Conservation (phyloP, 2,329 filamentous ascomycete species). For the Aspergillus udagawae region DNA sequence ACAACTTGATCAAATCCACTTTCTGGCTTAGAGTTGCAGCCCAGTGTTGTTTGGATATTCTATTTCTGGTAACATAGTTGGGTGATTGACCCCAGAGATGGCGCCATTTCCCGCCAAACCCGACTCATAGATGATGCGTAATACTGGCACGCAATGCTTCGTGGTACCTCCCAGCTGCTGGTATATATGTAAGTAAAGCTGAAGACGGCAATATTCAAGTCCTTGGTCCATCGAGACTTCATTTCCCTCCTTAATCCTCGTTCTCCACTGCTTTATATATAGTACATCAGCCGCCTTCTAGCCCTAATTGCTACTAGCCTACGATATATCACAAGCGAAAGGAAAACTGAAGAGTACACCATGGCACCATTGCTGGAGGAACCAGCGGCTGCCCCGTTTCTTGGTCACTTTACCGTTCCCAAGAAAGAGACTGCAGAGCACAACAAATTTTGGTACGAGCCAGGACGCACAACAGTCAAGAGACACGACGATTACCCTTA, state of each 20-base stretch:
- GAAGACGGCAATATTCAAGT: not conserved
- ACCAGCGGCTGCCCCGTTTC: slow-evolving; percentile 12
- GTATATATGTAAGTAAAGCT: not conserved
- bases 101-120: slow-evolving; percentile 25
- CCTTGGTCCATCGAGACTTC: not conserved
- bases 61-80: slow-evolving; percentile 3
- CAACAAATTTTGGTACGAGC: slow-evolving; percentile 42
- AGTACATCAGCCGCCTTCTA: slow-evolving; percentile 1
- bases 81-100: slow-evolving; percentile 26
- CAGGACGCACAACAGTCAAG: slow-evolving; percentile 46
- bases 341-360: not conserved
- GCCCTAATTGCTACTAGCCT: not conserved
- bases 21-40: not conserved
- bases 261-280: slow-evolving; percentile 9
- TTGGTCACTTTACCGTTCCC: slow-evolving; percentile 12
- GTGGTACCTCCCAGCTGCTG: not conserved
- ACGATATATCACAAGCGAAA: not conserved
- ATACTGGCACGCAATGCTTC: slow-evolving; percentile 3
- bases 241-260: not conserved
- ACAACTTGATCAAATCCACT: not conserved
- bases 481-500: slow-evolving; percentile 49
- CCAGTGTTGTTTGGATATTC: not conserved
- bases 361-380: slow-evolving; percentile 34
- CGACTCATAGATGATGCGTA: slow-evolving; percentile 10
- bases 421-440: slow-evolving; percentile 16